Evolutionary conservation across 1,139 yeast genomes (phyloP), one percentile per base, ranked within the genome.

Genomic region (Williopsis jadinii): DNA sequence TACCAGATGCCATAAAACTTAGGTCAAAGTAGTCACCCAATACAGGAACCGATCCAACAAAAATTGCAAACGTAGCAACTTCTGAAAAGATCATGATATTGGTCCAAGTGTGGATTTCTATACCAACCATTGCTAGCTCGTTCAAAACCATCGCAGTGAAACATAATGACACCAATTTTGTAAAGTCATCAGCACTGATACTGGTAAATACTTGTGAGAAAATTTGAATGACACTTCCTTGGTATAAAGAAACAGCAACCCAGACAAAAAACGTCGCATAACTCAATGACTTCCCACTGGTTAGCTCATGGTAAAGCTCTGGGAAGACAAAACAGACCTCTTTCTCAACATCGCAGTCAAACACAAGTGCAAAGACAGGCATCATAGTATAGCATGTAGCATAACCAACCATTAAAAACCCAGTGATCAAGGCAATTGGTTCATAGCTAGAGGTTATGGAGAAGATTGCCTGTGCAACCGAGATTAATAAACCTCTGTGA

Each of bases 341-440:
- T 59, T 90, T 97, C 54, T 83, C 92, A 41, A 94, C 88, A 61
- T 94, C 99, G 46, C 81, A 79, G 60, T 94, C 98, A 41, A 87
- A 70, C 0, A 95, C 95, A 48, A 94, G 67, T 0, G 97, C 86
- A 57, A 94, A 94, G 2, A 94, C 98, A 0, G 99, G 99, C 39
- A 94, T 92, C 99, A 94, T 94, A 0, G 99, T 94, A 61, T 92
- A 94, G 39, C 87, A 72, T 0, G 98, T 94, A 1, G 98, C 95
- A 63, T 92, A 94, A 1, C 98, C 99, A 35, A 94, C 98, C 97
- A 94, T 90, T 41, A 94, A 70, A 83, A 95, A 92, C 3, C 99
- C 99, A 60, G 90, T 88, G 58, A 84, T 87, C 43, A 94, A 70
- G 0, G 97, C 98, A 45, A 92, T 69, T 2, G 99, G 98, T 61